A percentile compares a stretch with the other conserved stretches of the same genome.
Conservation (phyloP, 108 stramenopile genomes). For the Craspedostauros australis region DNA sequence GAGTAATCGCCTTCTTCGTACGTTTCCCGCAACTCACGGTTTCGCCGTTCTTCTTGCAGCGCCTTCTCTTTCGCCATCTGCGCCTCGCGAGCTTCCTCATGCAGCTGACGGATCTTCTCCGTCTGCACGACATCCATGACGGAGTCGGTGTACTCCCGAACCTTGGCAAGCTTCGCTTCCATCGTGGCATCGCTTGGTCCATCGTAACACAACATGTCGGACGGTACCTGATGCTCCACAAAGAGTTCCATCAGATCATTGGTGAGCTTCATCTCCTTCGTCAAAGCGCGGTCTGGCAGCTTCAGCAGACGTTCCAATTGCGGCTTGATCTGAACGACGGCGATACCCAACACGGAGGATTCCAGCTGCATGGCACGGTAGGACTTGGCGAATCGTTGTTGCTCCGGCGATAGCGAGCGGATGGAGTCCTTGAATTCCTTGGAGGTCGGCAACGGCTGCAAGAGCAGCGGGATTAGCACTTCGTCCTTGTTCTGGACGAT, state of each 20-base stretch:
- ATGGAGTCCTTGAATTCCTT: conserved; percentile 90
- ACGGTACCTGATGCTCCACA: conserved; percentile 83
- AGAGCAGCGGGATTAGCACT: conserved; percentile 64
- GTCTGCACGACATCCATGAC: conserved; percentile 47
- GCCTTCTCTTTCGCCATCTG: conserved; percentile 40
- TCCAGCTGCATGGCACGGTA: conserved; percentile 81
- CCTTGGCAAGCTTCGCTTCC: conserved; percentile 38
- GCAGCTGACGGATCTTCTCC: conserved; percentile 34
- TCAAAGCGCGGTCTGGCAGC: conserved; percentile 54
- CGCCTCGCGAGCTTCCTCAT: conserved; percentile 25
- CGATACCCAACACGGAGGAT: conserved; percentile 72
- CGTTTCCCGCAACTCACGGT: conserved; percentile 27
- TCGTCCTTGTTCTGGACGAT: conserved; percentile 89
- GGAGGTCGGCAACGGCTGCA: conserved; percentile 78
- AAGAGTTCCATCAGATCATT: conserved; percentile 80
- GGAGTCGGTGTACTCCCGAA: conserved; percentile 40
- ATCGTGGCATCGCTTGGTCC: conserved; percentile 26
- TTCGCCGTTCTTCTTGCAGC: background rate
- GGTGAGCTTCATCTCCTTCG: conserved; percentile 84
- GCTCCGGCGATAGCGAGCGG: conserved; percentile 75
- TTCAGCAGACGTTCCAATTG: conserved; percentile 75
- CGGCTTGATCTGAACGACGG: conserved; percentile 84
- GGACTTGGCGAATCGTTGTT: conserved; percentile 77
- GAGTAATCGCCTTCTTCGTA: background rate
- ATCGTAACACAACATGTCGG: conserved; percentile 79